Evolutionary conservation across 257 asterid species (phyloP), one percentile per base, ranked within the genome.

Genomic region (Perilla frutescens): DNA sequence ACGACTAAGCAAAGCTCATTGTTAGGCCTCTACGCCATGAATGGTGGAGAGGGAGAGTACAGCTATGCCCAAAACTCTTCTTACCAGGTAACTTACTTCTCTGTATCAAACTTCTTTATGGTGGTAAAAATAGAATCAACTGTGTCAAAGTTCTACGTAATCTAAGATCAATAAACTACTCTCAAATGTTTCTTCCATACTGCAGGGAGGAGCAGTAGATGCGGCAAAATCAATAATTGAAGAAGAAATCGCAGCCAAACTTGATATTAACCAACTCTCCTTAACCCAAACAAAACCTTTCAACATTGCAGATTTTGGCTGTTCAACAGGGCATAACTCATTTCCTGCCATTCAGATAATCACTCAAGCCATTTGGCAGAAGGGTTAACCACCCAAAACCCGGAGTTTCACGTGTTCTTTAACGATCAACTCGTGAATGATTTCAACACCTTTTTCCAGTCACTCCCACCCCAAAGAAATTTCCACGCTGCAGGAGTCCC

Each of bases 311-410:
- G 90, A 85, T 53, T 84, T 83, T 11, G 93, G 93, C 45, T 83
- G 90, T 68, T 85, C 87, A 11, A 79, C 82, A 3, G 95, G 91
- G 6, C 77, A 72, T 13, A 86, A 86, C 80, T 81, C 88, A 11
- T 79, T 88, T 39, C 82, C 81, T 6, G 83, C 85, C 5, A 73
- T 81, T 75, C 81, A 83, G 70, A 78, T 70, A 26, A 77, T 88
- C 71, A 76, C 67, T 3, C 56, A 78, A 74, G 79, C 88, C 39
- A 56, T 82, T 5, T 44, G 61, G 20, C 48, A 8, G 43, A 56
- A 62, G 66, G 73, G 8, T 9, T 7, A 40, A 34, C 44, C 3
- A 20, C 26, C 26, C 26, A 20, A 20, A 20, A 20, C 26, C 53
- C 69, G 5, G 89, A 84, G 13, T 84, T 84, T 51, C 87, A 74